A percentile compares a stretch with the other conserved stretches of the same genome.
These are phyloP conservation scores for Ligustrum vulgare DNA, from an alignment of 257 asterid genomes.

Conservation along the genomic window DNA sequence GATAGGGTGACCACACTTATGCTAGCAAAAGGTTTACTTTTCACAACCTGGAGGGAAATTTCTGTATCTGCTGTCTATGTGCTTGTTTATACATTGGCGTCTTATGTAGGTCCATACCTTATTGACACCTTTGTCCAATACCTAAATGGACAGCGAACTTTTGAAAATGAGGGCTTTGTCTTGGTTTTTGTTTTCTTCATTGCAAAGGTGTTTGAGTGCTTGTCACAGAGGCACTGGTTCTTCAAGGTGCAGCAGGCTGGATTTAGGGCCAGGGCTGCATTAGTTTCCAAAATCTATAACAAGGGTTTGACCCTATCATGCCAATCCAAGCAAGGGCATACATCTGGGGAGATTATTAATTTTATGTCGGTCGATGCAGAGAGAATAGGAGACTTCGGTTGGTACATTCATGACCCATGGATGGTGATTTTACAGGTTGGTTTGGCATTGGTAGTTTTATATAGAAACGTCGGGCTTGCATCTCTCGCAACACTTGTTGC, in stretches of 20 bases:
- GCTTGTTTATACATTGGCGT: conserved; percentile 48
- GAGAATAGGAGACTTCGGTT: conserved; percentile 71
- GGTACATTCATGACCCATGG: conserved; percentile 95
- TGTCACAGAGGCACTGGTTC: conserved; percentile 72
- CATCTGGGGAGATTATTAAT: conserved; percentile 82
- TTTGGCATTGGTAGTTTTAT: conserved; percentile 62
- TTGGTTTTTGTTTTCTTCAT: conserved; percentile 56
- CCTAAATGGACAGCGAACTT: conserved; percentile 54
- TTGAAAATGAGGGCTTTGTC: conserved; percentile 50
- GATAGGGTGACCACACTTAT: conserved; percentile 52
- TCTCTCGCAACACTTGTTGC: conserved; percentile 61
- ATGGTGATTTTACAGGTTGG: conserved; percentile 60
- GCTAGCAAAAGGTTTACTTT: conserved; percentile 67
- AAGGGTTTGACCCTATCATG: conserved; percentile 74
- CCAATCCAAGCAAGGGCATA: conserved; percentile 72
- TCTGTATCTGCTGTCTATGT: conserved; percentile 47
- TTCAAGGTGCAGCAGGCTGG: conserved; percentile 80
- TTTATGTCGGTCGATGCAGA: conserved; percentile 88
- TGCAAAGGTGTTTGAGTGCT: conserved; percentile 72
- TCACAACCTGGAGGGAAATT: conserved; percentile 52
- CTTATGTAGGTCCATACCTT: conserved; percentile 79
- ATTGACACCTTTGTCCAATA: conserved; percentile 77
- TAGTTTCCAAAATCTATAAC: conserved; percentile 67
- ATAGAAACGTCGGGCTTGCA: conserved; percentile 76
- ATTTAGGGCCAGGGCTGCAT: conserved; percentile 71